Evolutionary conservation across 768 basidiomycete genomes (phyloP).

Genomic region (Boletus pseudo-olivaceus): DNA sequence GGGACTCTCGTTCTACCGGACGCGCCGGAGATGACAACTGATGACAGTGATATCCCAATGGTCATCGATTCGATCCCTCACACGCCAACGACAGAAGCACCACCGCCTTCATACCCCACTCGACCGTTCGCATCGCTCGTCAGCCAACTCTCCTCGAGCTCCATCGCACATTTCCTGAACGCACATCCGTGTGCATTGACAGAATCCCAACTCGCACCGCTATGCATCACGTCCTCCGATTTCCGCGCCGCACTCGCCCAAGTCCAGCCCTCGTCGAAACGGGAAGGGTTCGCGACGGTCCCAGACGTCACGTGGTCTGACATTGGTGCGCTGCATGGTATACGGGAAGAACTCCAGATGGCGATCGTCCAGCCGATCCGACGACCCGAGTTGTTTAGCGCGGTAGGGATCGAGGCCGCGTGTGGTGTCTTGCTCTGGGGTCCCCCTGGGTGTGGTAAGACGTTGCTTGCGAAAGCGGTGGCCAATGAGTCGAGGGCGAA

Average conservation of each 20-base stretch:
- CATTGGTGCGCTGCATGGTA: conserved; percentile 84
- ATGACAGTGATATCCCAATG: conserved; percentile 35
- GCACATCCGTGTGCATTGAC: conserved; percentile 83
- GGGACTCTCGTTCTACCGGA: conserved; percentile 58
- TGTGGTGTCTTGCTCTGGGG: conserved; percentile 99
- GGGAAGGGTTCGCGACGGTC: conserved; percentile 96
- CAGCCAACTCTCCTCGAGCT: conserved; percentile 48
- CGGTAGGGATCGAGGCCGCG: conserved; percentile 85
- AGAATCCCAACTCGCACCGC: conserved; percentile 68
- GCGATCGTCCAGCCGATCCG: conserved; percentile 94
- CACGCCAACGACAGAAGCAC: conserved; percentile 18
- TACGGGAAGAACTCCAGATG: conserved; percentile 93
- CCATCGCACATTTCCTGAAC: conserved; percentile 87
- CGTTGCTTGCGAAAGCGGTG: conserved; percentile 94
- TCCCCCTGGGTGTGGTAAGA: conserved; percentile 98
- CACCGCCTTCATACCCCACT: conserved; percentile 10
- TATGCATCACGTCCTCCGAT: conserved; percentile 79
- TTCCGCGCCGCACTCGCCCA: conserved; percentile 79
- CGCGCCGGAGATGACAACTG: conserved; percentile 12
- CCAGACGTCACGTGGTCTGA: conserved; percentile 96
- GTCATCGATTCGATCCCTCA: conserved; percentile 30
- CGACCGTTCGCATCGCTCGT: conserved; percentile 36
- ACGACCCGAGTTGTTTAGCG: conserved; percentile 82
- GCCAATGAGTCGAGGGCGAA: conserved; percentile 95
- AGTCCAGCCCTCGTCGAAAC: conserved; percentile 93